Evolutionary conservation across 441 rosid species (phyloP).

Genomic region (Adansonia gregorii): DNA sequence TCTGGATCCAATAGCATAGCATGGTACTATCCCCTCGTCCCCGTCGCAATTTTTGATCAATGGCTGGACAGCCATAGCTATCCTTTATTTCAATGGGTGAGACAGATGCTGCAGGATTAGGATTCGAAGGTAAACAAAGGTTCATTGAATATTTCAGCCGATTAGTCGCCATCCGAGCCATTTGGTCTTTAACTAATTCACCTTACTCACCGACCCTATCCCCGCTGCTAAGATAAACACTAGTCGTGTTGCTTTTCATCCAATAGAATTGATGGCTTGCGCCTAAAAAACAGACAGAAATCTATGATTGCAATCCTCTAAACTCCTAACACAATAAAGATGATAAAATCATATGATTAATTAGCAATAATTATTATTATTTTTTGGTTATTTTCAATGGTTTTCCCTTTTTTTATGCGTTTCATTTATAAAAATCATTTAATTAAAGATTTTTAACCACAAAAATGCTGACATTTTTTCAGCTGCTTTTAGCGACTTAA

Average conservation of each 20-base stretch:
- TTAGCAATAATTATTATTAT: neutral
- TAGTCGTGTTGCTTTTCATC: neutral
- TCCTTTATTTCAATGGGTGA: neutral
- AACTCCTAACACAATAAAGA: neutral
- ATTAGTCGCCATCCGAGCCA: constrained; percentile 14
- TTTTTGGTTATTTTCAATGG: neutral
- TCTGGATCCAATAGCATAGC: too few relatives aligned
- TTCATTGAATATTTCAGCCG: neutral
- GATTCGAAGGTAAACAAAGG: neutral
- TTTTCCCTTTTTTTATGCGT: too few relatives aligned
- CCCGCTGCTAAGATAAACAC: neutral
- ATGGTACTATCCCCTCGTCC: neutral
- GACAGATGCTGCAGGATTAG: too few relatives aligned
- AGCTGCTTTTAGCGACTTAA: too few relatives aligned
- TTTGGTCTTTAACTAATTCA: neutral
- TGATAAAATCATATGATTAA: neutral
- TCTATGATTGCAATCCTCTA: constrained; percentile 21
- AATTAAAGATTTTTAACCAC: too few relatives aligned
- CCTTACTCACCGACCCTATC: constrained; percentile 15
- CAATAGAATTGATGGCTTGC: neutral
- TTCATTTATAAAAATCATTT: too few relatives aligned
- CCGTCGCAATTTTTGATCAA: too few relatives aligned
- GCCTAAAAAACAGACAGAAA: constrained; percentile 14
- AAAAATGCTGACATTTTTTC: too few relatives aligned
- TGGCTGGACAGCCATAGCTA: neutral